Percentiles rank a stretch among this genome's conserved stretches.
phyloP scores from a whole-genome alignment of 805 yeast species.

The Martiniozyma abietophila region DNA sequence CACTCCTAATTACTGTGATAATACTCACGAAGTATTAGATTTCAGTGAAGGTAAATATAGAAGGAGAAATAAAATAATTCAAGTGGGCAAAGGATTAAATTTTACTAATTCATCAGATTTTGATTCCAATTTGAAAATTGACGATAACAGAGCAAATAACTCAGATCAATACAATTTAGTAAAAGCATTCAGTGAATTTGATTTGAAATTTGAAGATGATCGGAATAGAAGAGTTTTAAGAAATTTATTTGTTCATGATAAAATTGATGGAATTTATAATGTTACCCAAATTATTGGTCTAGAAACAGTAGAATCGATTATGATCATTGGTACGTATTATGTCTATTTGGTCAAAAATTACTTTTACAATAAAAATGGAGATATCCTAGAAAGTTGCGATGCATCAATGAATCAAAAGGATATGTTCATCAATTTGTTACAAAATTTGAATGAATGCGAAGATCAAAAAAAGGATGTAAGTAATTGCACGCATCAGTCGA shows the following conservation, averaged over 20 bases:
- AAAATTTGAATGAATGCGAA: constrained; percentile 17
- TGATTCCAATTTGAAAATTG: too few relatives aligned
- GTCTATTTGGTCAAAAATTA: constrained; percentile 64
- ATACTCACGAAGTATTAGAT: constrained; percentile 43
- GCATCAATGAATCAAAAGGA: constrained; percentile 58
- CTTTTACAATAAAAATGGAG: constrained; percentile 43
- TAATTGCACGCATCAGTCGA: constrained; percentile 33
- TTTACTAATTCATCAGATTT: too few relatives aligned
- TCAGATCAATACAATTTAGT: not conserved
- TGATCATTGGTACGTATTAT: constrained; percentile 58
- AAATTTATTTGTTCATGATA: constrained; percentile 60
- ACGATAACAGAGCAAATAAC: not conserved
- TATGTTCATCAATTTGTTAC: constrained; percentile 55
- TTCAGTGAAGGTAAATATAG: constrained; percentile 62
- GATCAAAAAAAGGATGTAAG: constrained; percentile 10
- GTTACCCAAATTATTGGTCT: constrained; percentile 67
- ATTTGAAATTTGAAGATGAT: constrained; percentile 36
- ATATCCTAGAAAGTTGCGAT: constrained; percentile 56
- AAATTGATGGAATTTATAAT: constrained; percentile 64
- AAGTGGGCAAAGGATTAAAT: constrained; percentile 19
- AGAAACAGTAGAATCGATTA: constrained; percentile 65
- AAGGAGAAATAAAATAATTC: constrained; percentile 50
- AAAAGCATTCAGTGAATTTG: not conserved
- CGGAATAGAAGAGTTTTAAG: constrained; percentile 67
- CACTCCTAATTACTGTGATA: constrained; percentile 14